These are phyloP conservation scores for Ophiocordyceps camponoti-saundersi DNA, from an alignment of 2,329 filamentous ascomycete species.

Conservation along the genomic window DNA sequence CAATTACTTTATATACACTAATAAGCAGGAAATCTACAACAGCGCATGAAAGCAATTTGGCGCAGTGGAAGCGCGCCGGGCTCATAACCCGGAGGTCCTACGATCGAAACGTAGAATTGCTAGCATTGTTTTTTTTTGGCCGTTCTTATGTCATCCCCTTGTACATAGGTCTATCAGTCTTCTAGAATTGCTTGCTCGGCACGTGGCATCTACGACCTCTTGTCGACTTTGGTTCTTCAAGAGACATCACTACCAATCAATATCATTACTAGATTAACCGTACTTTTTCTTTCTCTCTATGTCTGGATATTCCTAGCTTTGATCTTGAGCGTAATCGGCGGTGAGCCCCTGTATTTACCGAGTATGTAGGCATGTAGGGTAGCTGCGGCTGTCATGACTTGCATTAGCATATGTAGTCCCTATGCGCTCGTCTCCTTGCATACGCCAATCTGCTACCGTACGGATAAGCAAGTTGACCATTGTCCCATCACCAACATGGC, in stretches of 20 bases:
- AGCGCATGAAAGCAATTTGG: slow-evolving; percentile 10
- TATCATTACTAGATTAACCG: not conserved
- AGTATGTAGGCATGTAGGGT: not conserved
- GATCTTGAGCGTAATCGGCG: too few species aligned
- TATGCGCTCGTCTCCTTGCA: too few species aligned
- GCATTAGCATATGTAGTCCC: too few species aligned
- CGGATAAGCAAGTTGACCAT: too few species aligned
- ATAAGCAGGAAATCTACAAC: not conserved
- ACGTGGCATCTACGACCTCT: too few species aligned
- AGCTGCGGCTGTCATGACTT: not conserved
- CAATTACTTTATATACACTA: not conserved
- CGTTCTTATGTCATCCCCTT: not conserved
- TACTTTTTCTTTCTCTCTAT: too few species aligned
- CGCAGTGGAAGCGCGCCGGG: slow-evolving; percentile 13
- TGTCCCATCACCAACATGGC: not conserved
- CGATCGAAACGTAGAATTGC: slow-evolving; percentile 15
- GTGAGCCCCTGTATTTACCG: too few species aligned
- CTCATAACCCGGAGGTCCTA: slow-evolving; percentile 13
- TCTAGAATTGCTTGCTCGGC: too few species aligned
- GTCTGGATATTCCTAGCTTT: too few species aligned
- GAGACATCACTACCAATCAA: not conserved
- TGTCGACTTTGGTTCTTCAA: not conserved
- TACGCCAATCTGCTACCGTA: not conserved
- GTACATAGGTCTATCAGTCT: too few species aligned
- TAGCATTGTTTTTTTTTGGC: slow-evolving; percentile 5